Base-by-base conservation (phyloP, 148 eudicot species). In the Vaccinium myrtillus region DNA sequence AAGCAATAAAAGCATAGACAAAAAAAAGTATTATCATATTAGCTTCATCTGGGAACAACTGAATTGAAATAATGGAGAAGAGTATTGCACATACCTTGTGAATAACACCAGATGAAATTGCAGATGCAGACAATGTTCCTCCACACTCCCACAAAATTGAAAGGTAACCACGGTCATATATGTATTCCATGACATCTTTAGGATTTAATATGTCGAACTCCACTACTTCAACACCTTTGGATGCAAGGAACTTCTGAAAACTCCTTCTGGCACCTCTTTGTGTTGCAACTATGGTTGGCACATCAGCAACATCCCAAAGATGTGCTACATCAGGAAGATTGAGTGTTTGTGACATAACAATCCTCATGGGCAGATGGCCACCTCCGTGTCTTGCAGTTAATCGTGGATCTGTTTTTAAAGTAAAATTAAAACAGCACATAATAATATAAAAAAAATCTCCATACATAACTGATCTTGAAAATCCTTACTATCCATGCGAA, bases 61-160 rank as follows among this genome's bases (percentile, higher is more conserved):
- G 30, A n/a, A 36, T 6, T 16, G n/a, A 61, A 39, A 80, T 21
- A 16, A 73, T 2, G 3, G 21, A 43, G 51, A 70, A 70, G 5
- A 59, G 32, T 50, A 71, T 4, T 14, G 51, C 83, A 77, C 81
- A 39, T 81, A 95, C 99, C 95, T 97, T 97, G 90, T 95, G 96
- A 85, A 97, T 89, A 84, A 97, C 93, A 89, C 98, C 90, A 73
- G 98, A 89, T 80, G 98, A 95, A 73, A 97, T 94, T 86, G 98
- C 99, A 84, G 98, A 90, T 39, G 99, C 98, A 88, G 99, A 95
- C 83, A 95, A 81, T 75, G 95, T 89, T 76, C 99, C 99, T 75
- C 99, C 99, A 88, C 99, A 97, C 83, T 97, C 99, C 99, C 99
- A 97, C 73, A 97, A 86, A 82, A 97, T 82, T 27, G 98, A 95